Evolutionary conservation across 768 basidiomycete genomes (phyloP).

Genomic region (Gymnopilus junonius): DNA sequence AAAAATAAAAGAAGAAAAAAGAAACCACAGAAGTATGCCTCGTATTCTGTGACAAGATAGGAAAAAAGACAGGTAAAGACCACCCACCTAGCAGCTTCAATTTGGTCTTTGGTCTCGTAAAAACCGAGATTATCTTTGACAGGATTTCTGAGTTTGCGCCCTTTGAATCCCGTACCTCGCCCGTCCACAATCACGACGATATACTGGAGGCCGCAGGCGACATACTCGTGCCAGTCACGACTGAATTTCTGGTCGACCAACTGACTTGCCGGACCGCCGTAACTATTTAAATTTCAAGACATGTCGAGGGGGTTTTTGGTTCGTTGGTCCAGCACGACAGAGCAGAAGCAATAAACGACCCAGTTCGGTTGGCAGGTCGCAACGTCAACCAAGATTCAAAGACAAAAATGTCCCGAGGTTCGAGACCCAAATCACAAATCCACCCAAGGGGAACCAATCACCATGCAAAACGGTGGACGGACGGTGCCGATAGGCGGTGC

Average conservation of each 20-base stretch:
- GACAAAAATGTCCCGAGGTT: not conserved
- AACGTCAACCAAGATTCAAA: not conserved
- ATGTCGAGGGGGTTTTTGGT: not conserved
- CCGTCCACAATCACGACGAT: slow-evolving; percentile 91
- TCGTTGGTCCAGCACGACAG: not conserved
- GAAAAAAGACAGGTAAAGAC: slow-evolving; percentile 4
- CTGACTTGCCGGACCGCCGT: slow-evolving; percentile 92
- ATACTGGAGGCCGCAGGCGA: slow-evolving; percentile 81
- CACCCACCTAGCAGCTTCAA: slow-evolving; percentile 81
- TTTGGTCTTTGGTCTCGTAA: slow-evolving; percentile 89
- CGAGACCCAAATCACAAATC: not conserved
- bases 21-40: not conserved
- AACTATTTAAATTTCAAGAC: slow-evolving; percentile 45
- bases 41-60: not conserved
- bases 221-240: slow-evolving; percentile 87
- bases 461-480: not conserved
- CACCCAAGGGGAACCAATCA: not conserved
- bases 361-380: not conserved
- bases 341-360: not conserved
- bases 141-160: slow-evolving; percentile 80
- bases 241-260: slow-evolving; percentile 66
- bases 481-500: not conserved
- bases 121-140: slow-evolving; percentile 90
- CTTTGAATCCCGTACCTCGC: slow-evolving; percentile 92
- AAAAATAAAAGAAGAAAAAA: not conserved